Evolutionary conservation across 2,329 filamentous ascomycete genomes (phyloP), one percentile per base, ranked within the genome.

Genomic region (Aspergillus texensis): DNA sequence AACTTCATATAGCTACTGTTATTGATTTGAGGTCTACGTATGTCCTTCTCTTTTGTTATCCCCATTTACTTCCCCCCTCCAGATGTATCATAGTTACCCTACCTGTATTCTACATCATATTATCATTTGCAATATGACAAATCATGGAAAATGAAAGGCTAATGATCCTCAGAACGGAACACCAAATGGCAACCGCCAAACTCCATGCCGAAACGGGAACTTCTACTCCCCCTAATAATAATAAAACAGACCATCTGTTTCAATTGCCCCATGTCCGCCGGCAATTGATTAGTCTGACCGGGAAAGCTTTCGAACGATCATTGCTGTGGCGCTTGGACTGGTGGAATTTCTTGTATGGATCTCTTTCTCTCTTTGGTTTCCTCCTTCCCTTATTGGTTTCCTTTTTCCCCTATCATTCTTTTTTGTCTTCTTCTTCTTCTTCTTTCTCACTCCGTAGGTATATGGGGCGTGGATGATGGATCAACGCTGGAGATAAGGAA

Each of bases 21-120:
- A 85, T 96, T 64, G 93, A 96, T 79, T 81, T 96, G 12, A 86
- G 93, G 61, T 92, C 92, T 65, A 88, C 89, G 88, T 92, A 83
- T 64, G 77, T 63, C 9, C 14, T n/a, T 50, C 28, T 24, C 54
- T 19, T 12, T 48, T n/a, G 48, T 43, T 16, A 12, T 24, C 5
- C 34, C 34, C 14, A 36, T 36, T 36, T 16, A 14, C 12, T 36
- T 16, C 6, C 14, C 14, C 14, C 6, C 14, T 3, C 39, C 39
- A 24, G 26, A 24, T 12, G 6, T 46, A 46, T 46, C 24, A 50
- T 50, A 50, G 46, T n/a, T 19, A 50, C 24, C 14, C 21, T 48
- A 46, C 39, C 6, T 28, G 12, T 28, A 48, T 48, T 16, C 24
- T 10, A 19, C 4, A 30, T 50, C 26, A 30, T 50, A 50, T 50